Conservation (phyloP, 306 rosid species). For the Vigna mungo region DNA sequence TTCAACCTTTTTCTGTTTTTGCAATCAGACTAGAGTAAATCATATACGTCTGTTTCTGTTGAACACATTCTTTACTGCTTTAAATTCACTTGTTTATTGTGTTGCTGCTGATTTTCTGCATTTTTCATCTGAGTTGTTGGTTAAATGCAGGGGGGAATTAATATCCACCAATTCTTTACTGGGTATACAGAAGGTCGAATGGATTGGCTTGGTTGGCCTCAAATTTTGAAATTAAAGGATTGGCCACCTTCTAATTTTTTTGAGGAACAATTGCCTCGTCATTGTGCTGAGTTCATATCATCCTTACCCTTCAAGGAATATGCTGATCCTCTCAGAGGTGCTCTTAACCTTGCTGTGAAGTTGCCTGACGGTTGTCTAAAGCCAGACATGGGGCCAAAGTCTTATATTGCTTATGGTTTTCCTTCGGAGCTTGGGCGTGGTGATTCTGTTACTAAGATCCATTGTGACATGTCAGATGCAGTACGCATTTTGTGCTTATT, state of each 20-base stretch:
- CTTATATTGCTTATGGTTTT: constrained; percentile 89
- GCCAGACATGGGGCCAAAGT: constrained; percentile 95
- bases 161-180: constrained; percentile 83
- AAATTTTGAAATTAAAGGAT: constrained; percentile 82
- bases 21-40: background rate
- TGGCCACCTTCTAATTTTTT: constrained; percentile 87
- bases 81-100: background rate
- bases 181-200: constrained; percentile 65
- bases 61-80: background rate
- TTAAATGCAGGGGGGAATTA: constrained; percentile 72
- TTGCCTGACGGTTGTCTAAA: constrained; percentile 47
- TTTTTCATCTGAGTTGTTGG: constrained; percentile 19
- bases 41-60: background rate
- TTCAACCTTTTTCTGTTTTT: background rate
- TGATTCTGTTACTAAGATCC: constrained; percentile 94
- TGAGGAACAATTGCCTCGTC: constrained; percentile 85
- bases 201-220: constrained; percentile 66
- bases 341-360: constrained; percentile 65
- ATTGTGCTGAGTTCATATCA: constrained; percentile 72
- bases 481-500: constrained; percentile 51
- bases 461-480: constrained; percentile 94
- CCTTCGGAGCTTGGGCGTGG: constrained; percentile 89
- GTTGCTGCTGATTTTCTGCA: constrained; percentile 23
- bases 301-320: constrained; percentile 81
- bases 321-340: constrained; percentile 68